Conservation (phyloP, 345 rosid species). For the Pistacia atlantica region DNA sequence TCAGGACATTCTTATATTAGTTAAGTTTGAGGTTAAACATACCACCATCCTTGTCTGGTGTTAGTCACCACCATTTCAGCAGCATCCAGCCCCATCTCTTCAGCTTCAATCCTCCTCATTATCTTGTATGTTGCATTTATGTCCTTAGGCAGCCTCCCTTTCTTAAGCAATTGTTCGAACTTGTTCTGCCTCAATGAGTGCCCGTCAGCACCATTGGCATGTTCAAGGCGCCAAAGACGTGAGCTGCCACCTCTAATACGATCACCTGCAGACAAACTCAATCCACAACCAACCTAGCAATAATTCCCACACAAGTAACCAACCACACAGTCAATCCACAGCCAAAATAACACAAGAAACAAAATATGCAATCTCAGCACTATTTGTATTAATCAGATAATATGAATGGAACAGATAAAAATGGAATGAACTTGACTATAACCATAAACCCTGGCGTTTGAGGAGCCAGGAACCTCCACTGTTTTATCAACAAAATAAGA, state of each 20-base stretch:
- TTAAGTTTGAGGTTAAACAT: conserved; percentile 11
- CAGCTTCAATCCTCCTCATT: conserved; percentile 63
- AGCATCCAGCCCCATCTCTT: conserved; percentile 61
- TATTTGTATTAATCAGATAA: too few relatives aligned
- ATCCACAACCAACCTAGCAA: too few relatives aligned
- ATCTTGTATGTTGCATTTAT: conserved; percentile 65
- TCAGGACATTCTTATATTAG: neutral
- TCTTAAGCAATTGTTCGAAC: conserved; percentile 70
- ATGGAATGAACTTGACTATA: too few relatives aligned
- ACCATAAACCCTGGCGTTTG: too few relatives aligned
- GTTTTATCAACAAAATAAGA: too few relatives aligned
- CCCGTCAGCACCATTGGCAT: conserved; percentile 72
- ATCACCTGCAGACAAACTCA: too few relatives aligned
- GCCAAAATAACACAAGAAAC: too few relatives aligned
- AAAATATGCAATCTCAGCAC: too few relatives aligned
- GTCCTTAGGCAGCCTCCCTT: conserved; percentile 62
- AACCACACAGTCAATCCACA: too few relatives aligned
- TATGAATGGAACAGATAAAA: too few relatives aligned
- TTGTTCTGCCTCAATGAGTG: conserved; percentile 73
- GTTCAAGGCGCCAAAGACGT: conserved; percentile 56
- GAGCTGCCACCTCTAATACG: conserved; percentile 50
- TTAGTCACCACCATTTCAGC: conserved; percentile 73
- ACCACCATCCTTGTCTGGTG: conserved; percentile 79
- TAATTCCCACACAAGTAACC: too few relatives aligned
- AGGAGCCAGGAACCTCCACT: too few relatives aligned